Evolutionary conservation across 768 basidiomycete species (phyloP).

Genomic region (Termitomyces bulborhizus): DNA sequence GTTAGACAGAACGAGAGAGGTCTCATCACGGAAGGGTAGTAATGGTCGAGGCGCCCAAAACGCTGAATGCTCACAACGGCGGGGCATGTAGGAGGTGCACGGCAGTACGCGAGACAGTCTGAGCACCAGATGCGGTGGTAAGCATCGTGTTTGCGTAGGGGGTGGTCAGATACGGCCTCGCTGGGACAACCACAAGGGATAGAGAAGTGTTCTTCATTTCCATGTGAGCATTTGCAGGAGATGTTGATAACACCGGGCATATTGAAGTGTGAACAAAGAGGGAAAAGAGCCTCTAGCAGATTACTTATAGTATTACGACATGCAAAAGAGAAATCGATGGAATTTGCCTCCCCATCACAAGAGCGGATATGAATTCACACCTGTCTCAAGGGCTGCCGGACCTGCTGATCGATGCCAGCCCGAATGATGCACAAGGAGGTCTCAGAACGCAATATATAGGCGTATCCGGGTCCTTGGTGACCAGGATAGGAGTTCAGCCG

Average conservation of each 20-base stretch:
- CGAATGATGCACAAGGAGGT: constrained; percentile 10
- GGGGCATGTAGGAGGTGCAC: constrained; percentile 19
- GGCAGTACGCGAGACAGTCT: constrained; percentile 22
- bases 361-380: constrained; percentile 14
- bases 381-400: constrained; percentile 6
- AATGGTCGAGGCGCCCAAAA: constrained; percentile 9
- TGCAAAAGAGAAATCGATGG: constrained; percentile 3
- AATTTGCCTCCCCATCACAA: constrained; percentile 4
- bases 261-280: neutral
- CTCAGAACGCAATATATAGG: constrained; percentile 6
- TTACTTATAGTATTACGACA: constrained; percentile 8
- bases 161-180: constrained; percentile 19
- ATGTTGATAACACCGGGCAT: neutral
- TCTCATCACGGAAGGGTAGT: constrained; percentile 8
- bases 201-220: constrained; percentile 19
- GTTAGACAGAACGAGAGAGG: constrained; percentile 11
- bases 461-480: constrained; percentile 4
- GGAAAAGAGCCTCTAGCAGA: neutral
- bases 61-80: constrained; percentile 9
- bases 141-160: constrained; percentile 24
- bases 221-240: constrained; percentile 17
- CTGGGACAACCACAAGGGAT: constrained; percentile 30
- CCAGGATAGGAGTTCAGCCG: constrained; percentile 10
- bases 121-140: constrained; percentile 28
- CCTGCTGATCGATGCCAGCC: constrained; percentile 11